These are phyloP conservation scores for Cinnamomum micranthum DNA, from an alignment of 164 flowering plant genomes.

Conservation along the genomic window DNA sequence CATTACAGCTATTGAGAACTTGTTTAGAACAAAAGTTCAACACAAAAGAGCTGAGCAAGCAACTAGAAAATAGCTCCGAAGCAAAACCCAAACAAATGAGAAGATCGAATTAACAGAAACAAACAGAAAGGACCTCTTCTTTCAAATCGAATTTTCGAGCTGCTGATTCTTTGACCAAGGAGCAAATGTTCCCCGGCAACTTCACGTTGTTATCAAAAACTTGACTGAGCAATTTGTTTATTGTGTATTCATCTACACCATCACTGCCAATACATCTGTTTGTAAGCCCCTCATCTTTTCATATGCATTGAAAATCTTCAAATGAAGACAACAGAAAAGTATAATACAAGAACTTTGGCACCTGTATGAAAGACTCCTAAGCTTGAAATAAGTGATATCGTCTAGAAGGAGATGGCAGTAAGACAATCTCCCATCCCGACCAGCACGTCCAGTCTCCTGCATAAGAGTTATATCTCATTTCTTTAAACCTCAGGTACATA, in stretches of 20 bases:
- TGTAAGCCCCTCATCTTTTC: slow-evolving; percentile 1
- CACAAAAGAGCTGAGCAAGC: neutral
- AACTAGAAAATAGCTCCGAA: neutral
- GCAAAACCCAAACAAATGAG: neutral
- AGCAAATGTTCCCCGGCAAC: slow-evolving; percentile 43
- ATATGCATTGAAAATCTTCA: neutral
- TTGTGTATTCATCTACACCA: slow-evolving; percentile 85
- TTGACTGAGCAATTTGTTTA: slow-evolving; percentile 66
- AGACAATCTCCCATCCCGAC: slow-evolving; percentile 87
- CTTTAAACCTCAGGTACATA: neutral
- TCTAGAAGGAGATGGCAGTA: slow-evolving; percentile 83
- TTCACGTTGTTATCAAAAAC: slow-evolving; percentile 37
- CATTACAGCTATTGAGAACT: neutral
- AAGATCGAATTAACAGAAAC: neutral
- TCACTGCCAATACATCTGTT: slow-evolving; percentile 52
- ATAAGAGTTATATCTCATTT: slow-evolving; percentile 10
- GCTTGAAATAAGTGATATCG: slow-evolving; percentile 63
- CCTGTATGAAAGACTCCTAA: slow-evolving; percentile 84
- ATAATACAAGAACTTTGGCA: slow-evolving; percentile 12
- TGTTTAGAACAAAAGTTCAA: neutral
- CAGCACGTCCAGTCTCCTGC: slow-evolving; percentile 96
- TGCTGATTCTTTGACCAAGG: slow-evolving; percentile 68
- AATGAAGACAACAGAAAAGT: neutral
- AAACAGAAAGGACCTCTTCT: slow-evolving; percentile 64
- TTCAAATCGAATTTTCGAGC: slow-evolving; percentile 86